These are phyloP conservation scores for Penicillium turbatum DNA, from an alignment of 495 filamentous ascomycete genomes.

Conservation along the genomic window DNA sequence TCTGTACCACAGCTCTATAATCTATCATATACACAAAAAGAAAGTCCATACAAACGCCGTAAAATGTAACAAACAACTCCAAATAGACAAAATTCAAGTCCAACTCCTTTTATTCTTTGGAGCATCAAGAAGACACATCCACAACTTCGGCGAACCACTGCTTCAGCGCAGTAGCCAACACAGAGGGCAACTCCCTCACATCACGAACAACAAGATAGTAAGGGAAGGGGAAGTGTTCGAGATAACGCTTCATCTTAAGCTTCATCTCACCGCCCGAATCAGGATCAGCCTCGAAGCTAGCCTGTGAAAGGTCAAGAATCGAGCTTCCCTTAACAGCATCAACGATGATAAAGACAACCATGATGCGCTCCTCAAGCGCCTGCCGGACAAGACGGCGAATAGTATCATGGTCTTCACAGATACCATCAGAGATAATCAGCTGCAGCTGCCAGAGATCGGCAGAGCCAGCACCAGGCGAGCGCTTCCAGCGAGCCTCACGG, in stretches of 20 bases:
- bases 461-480: slow-evolving; percentile 46
- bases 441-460: slow-evolving; percentile 95
- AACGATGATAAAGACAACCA: slow-evolving; percentile 97
- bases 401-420: slow-evolving; percentile 83
- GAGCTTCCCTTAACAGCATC: slow-evolving; percentile 67
- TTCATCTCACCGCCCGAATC: slow-evolving; percentile 54
- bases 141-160: slow-evolving; percentile 97
- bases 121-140: slow-evolving; percentile 46
- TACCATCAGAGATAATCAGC: slow-evolving; percentile 87
- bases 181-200: slow-evolving; percentile 82
- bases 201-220: slow-evolving; percentile 94
- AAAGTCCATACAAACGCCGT: slow-evolving; percentile 6
- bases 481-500: slow-evolving; percentile 63
- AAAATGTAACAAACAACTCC: slow-evolving; percentile 16
- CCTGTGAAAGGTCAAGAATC: slow-evolving; percentile 78
- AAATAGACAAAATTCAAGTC: slow-evolving; percentile 4
- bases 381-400: slow-evolving; percentile 77
- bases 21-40: slow-evolving; percentile 22
- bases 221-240: slow-evolving; percentile 92
- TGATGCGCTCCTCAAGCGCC: slow-evolving; percentile 88
- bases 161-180: slow-evolving; percentile 81
- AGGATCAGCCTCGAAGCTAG: slow-evolving; percentile 64
- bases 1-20: slow-evolving; percentile 4
- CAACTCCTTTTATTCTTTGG: slow-evolving; percentile 13
- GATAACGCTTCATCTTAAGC: slow-evolving; percentile 77